Percentiles rank a stretch among this genome's conserved stretches.
Evolutionary conservation across 768 basidiomycete species (phyloP).

Genomic region (Pisolithus tinctorius): DNA sequence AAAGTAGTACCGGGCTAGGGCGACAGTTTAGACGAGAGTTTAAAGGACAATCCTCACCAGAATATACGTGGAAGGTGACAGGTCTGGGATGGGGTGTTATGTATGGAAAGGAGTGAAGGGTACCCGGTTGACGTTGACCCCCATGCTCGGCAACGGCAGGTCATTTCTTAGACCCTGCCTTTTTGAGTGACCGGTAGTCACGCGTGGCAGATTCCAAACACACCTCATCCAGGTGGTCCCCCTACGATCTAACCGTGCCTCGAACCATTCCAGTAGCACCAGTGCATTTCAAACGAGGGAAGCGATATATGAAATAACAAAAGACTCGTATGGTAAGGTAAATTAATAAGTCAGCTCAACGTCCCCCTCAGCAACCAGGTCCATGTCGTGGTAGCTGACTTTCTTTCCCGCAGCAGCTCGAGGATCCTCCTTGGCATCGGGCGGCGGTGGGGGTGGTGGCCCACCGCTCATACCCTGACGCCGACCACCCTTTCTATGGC

Average conservation of each 20-base stretch:
- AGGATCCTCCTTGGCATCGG: slow-evolving; percentile 89
- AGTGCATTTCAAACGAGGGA: slow-evolving; percentile 24
- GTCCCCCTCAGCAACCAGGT: slow-evolving; percentile 80
- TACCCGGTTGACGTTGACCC: slow-evolving; percentile 11
- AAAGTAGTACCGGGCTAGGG: slow-evolving; percentile 13
- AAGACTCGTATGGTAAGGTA: slow-evolving; percentile 19
- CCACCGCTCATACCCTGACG: slow-evolving; percentile 38
- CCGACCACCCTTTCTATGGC: slow-evolving; percentile 30
- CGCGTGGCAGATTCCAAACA: slow-evolving; percentile 7
- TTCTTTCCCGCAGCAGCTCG: slow-evolving; percentile 82
- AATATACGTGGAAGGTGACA: slow-evolving; percentile 13
- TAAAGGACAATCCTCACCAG: slow-evolving; percentile 21
- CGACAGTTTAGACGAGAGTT: slow-evolving; percentile 5
- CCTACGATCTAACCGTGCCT: not conserved
- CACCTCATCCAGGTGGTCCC: not conserved
- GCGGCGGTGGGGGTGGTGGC: slow-evolving; percentile 72
- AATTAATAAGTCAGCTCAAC: slow-evolving; percentile 45
- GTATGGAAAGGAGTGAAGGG: slow-evolving; percentile 5
- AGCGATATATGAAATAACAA: slow-evolving; percentile 14
- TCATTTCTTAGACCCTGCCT: slow-evolving; percentile 2
- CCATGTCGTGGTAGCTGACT: slow-evolving; percentile 95
- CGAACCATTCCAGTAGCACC: not conserved
- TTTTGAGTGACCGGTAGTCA: slow-evolving; percentile 18
- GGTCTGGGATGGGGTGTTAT: slow-evolving; percentile 6
- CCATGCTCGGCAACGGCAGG: slow-evolving; percentile 19